Evolutionary conservation across 2,329 filamentous ascomycete genomes (phyloP), one percentile per base, ranked within the genome.

Genomic region (Colletotrichum incanum): DNA sequence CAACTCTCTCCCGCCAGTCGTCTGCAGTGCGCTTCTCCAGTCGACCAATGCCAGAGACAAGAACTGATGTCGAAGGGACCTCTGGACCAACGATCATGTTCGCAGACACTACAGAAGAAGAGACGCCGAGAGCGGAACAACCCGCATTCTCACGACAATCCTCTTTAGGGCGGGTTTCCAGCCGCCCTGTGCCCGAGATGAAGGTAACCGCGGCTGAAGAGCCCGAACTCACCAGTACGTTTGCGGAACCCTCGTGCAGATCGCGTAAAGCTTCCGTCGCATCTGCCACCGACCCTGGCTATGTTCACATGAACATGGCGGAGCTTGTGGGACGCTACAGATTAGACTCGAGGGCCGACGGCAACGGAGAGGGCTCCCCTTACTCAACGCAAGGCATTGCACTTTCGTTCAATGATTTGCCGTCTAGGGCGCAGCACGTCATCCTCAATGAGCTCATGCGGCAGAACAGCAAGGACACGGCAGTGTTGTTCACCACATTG

Each of bases 401-500:
- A 0, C 84, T 97, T 2, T 94, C 91, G 2, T 97, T 97, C 85
- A 97, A 97, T 76, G 94, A 97, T 77, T 84, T 97, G 5, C 94
- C 94, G 0, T 94, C 93, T 76, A 90, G 94, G 20, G 94, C 94
- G 2, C 94, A 97, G 79, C 94, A 97, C 80, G 83, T 97, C 45
- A 95, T 97, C 37, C 83, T 97, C 20, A 97, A 97, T 79, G 94
- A 97, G 80, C 84, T 97, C 75, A 95, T 97, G 84, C 86, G 88
- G 3, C 86, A 87, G 71, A 85, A 94, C 73, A 94, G 92, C 75
- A 80, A 81, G 49, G 87, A 93, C 26, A 94, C 94, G 1, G 93
- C 93, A 0, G 94, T 97, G 0, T 82, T 96, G 20, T 92, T 97
- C 76, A 97, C 93, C 1, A 97, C 95, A 31, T 83, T 97, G 49